phyloP scores from a whole-genome alignment of 257 asterid genomes.

The Penstemon newberryi region DNA sequence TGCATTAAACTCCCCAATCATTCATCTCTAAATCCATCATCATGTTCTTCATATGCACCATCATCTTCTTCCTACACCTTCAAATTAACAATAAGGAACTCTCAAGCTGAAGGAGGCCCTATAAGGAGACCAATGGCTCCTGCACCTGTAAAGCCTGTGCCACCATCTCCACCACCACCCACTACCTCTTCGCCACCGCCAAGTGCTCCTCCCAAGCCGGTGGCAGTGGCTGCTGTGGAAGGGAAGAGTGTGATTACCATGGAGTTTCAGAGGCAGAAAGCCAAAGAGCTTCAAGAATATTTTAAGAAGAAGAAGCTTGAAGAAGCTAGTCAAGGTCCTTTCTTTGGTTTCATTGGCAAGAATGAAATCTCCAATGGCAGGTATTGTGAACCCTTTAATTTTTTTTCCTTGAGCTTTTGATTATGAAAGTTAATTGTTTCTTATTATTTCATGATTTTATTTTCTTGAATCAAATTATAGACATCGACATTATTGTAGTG shows the following conservation, averaged over 20 bases:
- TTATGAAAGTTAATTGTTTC: neutral
- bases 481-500: too few relatives aligned
- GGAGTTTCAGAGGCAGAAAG: slow-evolving; percentile 97
- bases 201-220: slow-evolving; percentile 45
- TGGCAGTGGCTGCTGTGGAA: slow-evolving; percentile 39
- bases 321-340: slow-evolving; percentile 83
- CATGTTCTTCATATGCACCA: slow-evolving; percentile 1
- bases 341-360: slow-evolving; percentile 86
- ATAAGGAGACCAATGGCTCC: slow-evolving; percentile 85
- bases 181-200: too few relatives aligned
- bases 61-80: slow-evolving; percentile 37
- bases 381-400: slow-evolving; percentile 33
- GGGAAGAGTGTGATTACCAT: slow-evolving; percentile 57
- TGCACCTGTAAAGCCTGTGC: slow-evolving; percentile 75
- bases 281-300: slow-evolving; percentile 89
- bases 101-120: slow-evolving; percentile 93
- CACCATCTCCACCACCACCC: slow-evolving; percentile 49
- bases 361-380: slow-evolving; percentile 96
- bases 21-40: slow-evolving; percentile 27
- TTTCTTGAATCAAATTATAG: too few relatives aligned
- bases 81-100: slow-evolving; percentile 60
- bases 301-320: slow-evolving; percentile 92
- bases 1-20: slow-evolving; percentile 45
- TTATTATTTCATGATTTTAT: neutral
- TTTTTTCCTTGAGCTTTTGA: neutral